Evolutionary conservation across 495 filamentous ascomycete genomes (phyloP).

Genomic region (Penicillium desertorum): DNA sequence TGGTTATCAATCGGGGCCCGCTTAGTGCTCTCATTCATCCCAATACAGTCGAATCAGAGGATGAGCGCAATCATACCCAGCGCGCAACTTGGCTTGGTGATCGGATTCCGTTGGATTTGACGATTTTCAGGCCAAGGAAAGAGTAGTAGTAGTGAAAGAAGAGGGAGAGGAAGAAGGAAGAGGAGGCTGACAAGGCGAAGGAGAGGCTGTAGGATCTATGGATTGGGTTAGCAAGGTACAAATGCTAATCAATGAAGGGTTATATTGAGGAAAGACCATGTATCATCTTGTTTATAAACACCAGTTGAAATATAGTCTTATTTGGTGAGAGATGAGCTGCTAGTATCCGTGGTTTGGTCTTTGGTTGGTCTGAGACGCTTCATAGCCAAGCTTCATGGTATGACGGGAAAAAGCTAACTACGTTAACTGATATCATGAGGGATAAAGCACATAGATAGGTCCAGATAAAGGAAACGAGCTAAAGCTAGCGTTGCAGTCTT

Average conservation of each 20-base stretch:
- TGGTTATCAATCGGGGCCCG: slow-evolving; percentile 79
- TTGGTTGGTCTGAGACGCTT: no score
- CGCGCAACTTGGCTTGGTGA: slow-evolving; percentile 85
- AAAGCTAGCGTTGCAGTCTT: no score
- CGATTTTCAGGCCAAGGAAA: slow-evolving; percentile 53
- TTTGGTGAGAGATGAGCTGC: no score
- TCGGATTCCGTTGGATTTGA: slow-evolving; percentile 64
- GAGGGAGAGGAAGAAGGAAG: slow-evolving; percentile 11
- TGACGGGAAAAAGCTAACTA: no score
- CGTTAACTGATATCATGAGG: background rate
- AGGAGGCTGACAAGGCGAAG: slow-evolving; percentile 12
- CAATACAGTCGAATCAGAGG: slow-evolving; percentile 61
- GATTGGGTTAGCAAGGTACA: background rate
- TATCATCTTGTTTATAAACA: no score
- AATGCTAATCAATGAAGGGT: no score
- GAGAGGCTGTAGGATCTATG: background rate
- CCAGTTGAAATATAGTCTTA: no score
- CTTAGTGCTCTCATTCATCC: slow-evolving; percentile 79
- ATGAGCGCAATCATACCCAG: slow-evolving; percentile 69
- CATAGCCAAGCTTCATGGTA: no score
- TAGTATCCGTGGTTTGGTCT: no score
- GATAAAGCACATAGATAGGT: background rate
- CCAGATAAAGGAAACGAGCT: no score
- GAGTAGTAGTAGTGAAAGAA: slow-evolving; percentile 24
- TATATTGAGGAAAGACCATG: no score